A percentile compares a stretch with the other conserved stretches of the same genome.
Evolutionary conservation across 192 early-diverging fungal genomes (phyloP).

Genomic region (Coemansia guatemalensis): DNA sequence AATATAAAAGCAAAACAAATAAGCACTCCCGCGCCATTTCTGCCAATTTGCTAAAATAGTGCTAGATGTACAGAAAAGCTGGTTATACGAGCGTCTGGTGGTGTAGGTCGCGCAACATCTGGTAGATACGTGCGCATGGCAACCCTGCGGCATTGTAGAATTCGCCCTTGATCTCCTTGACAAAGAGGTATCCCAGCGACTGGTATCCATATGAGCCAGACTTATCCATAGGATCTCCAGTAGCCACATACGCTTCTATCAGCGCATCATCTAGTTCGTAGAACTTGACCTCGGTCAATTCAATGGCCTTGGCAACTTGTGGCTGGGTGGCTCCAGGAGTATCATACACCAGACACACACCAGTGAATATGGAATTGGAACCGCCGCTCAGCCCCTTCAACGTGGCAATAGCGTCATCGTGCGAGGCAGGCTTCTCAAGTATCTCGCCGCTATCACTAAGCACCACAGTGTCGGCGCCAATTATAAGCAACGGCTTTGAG

Average conservation of each 20-base stretch:
- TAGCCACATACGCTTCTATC: slow-evolving; percentile 64
- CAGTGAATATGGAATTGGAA: slow-evolving; percentile 75
- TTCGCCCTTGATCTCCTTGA: slow-evolving; percentile 74
- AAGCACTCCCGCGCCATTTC: background rate
- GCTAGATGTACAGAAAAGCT: background rate
- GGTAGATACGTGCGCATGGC: slow-evolving; percentile 50
- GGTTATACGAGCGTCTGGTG: slow-evolving; percentile 12
- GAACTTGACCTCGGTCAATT: slow-evolving; percentile 73
- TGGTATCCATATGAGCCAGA: slow-evolving; percentile 89
- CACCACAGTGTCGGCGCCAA: slow-evolving; percentile 85
- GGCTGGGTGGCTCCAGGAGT: slow-evolving; percentile 5
- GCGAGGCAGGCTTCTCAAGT: slow-evolving; percentile 76
- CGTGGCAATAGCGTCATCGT: slow-evolving; percentile 61
- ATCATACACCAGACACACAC: slow-evolving; percentile 58
- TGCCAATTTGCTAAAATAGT: background rate
- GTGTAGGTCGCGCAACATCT: slow-evolving; percentile 43
- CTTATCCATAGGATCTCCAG: slow-evolving; percentile 71
- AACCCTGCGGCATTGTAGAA: slow-evolving; percentile 78
- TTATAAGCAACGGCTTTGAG: slow-evolving; percentile 61
- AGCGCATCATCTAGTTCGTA: slow-evolving; percentile 58
- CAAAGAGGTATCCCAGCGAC: slow-evolving; percentile 67
- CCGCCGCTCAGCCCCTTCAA: slow-evolving; percentile 60
- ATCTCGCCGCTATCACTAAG: slow-evolving; percentile 59
- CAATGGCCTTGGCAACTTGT: slow-evolving; percentile 25
- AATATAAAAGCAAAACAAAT: background rate